Percentiles rank a stretch among this genome's conserved stretches.
phyloP scores from a whole-genome alignment of 345 rosid species.

The Carallia brachiata region DNA sequence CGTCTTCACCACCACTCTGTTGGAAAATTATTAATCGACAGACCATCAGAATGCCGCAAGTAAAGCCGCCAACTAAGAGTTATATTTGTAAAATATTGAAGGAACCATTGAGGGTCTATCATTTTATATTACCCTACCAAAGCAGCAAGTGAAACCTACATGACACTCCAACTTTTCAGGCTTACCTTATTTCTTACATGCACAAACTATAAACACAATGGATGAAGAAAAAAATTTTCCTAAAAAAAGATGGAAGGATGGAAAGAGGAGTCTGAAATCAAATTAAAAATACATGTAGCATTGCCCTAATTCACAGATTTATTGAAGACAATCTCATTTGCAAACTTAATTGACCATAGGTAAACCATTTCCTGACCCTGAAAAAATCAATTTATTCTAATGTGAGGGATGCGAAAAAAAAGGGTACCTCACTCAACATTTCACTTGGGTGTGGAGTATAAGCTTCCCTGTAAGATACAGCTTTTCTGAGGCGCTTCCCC shows the following conservation, averaged over 20 bases:
- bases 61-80: neutral
- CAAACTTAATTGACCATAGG: slow-evolving; percentile 1
- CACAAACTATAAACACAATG: too few species aligned
- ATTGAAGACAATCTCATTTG: slow-evolving; percentile 6
- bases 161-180: too few species aligned
- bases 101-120: too few species aligned
- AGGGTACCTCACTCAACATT: slow-evolving; percentile 62
- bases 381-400: slow-evolving; percentile 3
- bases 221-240: too few species aligned
- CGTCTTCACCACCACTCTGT: slow-evolving; percentile 88
- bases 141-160: too few species aligned
- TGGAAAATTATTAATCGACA: slow-evolving; percentile 24
- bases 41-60: neutral
- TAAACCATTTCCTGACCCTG: neutral
- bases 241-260: too few species aligned
- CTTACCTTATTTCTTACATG: too few species aligned
- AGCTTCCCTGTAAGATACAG: slow-evolving; percentile 95
- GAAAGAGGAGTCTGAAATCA: neutral
- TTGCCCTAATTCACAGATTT: too few species aligned
- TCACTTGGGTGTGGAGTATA: slow-evolving; percentile 68
- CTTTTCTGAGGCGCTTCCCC: slow-evolving; percentile 97
- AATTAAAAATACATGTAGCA: neutral
- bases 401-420: slow-evolving; percentile 5
- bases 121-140: too few species aligned
- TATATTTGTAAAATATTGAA: neutral